phyloP scores from a whole-genome alignment of 495 filamentous ascomycete genomes.

The Choiromyces venosus region DNA sequence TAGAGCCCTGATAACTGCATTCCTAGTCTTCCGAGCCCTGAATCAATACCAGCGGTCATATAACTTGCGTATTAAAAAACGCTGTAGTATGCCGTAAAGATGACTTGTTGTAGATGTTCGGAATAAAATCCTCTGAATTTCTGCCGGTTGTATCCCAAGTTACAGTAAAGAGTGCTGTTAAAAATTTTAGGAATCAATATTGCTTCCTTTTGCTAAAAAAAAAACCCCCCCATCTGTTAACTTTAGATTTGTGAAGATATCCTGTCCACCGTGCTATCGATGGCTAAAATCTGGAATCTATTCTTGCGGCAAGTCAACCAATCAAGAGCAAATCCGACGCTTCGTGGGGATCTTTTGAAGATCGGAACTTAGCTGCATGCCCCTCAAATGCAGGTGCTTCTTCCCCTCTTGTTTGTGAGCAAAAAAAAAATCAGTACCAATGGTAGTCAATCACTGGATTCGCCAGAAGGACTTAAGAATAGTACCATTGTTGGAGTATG shows the following conservation, averaged over 20 bases:
- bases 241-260: not conserved
- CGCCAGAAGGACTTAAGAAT: not conserved
- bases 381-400: not conserved
- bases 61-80: not conserved
- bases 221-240: not conserved
- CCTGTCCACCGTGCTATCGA: not conserved
- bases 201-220: not conserved
- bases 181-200: not conserved
- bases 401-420: not conserved
- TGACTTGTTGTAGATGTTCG: not conserved
- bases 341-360: not conserved
- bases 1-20: not conserved
- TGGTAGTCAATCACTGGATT: not conserved
- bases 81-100: not conserved
- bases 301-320: not conserved
- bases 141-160: not conserved
- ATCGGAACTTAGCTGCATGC: not conserved
- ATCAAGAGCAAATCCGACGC: not conserved
- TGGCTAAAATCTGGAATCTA: not conserved
- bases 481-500: not conserved
- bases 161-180: not conserved
- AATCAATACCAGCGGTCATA: not conserved
- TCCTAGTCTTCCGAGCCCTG: not conserved
- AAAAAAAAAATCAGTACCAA: not conserved
- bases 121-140: not conserved